phyloP scores from a whole-genome alignment of 345 rosid species.

The Diplotaxis tenuifolia region DNA sequence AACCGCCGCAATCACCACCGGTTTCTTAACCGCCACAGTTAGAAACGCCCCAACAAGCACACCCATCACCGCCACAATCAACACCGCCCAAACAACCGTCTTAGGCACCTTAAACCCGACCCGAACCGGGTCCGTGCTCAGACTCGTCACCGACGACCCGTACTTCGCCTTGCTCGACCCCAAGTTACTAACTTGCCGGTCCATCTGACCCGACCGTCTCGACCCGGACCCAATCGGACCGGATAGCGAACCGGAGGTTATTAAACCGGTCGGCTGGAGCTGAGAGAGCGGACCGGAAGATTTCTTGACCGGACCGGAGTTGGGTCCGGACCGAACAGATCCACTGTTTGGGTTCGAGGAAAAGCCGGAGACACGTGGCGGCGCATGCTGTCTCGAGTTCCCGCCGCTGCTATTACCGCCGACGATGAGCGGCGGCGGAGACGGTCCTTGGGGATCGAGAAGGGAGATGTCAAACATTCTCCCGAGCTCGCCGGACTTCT shows the following conservation, averaged over 20 bases:
- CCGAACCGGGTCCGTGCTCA: slow-evolving; percentile 56
- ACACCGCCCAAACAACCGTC: slow-evolving; percentile 68
- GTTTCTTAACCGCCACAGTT: slow-evolving; percentile 76
- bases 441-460: slow-evolving; percentile 36
- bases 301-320: slow-evolving; percentile 70
- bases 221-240: slow-evolving; percentile 38
- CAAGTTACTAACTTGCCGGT: slow-evolving; percentile 37
- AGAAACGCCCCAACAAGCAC: slow-evolving; percentile 71
- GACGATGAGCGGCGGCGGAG: slow-evolving; percentile 38
- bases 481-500: slow-evolving; percentile 92
- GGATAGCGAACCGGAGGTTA: slow-evolving; percentile 70
- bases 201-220: slow-evolving; percentile 76
- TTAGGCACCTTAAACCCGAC: slow-evolving; percentile 79
- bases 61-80: slow-evolving; percentile 58
- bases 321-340: slow-evolving; percentile 86
- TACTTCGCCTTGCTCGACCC: slow-evolving; percentile 55
- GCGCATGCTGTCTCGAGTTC: slow-evolving; percentile 46
- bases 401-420: slow-evolving; percentile 40
- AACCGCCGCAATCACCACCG: slow-evolving; percentile 62
- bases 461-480: slow-evolving; percentile 89
- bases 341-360: slow-evolving; percentile 74
- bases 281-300: slow-evolving; percentile 71
- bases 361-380: slow-evolving; percentile 35
- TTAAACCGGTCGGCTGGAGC: slow-evolving; percentile 85
- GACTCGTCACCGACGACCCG: slow-evolving; percentile 78